Evolutionary conservation across 176 grass and related monocot genomes (phyloP).

Genomic region (Juncus inflexus): DNA sequence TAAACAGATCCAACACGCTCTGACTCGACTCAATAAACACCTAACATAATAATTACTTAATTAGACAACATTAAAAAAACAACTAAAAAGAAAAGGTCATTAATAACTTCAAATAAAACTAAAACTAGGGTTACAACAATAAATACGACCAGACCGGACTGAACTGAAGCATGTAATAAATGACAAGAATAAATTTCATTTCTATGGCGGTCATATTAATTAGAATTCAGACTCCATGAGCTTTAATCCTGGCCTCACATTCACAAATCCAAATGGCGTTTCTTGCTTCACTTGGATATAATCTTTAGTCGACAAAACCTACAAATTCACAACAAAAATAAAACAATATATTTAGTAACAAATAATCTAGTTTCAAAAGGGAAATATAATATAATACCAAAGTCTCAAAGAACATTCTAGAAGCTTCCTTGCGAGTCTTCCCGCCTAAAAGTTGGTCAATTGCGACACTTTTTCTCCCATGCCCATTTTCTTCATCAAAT

Average conservation of each 20-base stretch:
- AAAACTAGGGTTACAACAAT: conserved; percentile 35
- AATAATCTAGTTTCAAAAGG: not conserved
- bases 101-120: conserved; percentile 34
- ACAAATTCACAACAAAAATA: conserved; percentile 15
- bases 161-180: conserved; percentile 4
- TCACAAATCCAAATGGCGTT: conserved; percentile 53
- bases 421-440: conserved; percentile 89
- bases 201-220: conserved; percentile 26
- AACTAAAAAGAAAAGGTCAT: conserved; percentile 24
- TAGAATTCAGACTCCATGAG: conserved; percentile 96
- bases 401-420: conserved; percentile 99
- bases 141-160: not conserved
- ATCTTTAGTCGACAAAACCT: conserved; percentile 96
- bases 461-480: conserved; percentile 59
- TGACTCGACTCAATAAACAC: not conserved
- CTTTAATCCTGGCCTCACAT: conserved; percentile 66
- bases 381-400: conserved; percentile 42
- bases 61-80: conserved; percentile 18
- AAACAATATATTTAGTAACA: conserved; percentile 7
- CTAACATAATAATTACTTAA: conserved; percentile 18
- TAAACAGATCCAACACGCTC: not conserved
- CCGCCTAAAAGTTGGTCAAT: conserved; percentile 71
- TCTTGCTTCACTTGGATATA: conserved; percentile 84
- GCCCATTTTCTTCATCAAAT: conserved; percentile 76
- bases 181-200: conserved; percentile 26